Conservation (phyloP, 2,329 filamentous ascomycete genomes). For the Trichoderma sp. region DNA sequence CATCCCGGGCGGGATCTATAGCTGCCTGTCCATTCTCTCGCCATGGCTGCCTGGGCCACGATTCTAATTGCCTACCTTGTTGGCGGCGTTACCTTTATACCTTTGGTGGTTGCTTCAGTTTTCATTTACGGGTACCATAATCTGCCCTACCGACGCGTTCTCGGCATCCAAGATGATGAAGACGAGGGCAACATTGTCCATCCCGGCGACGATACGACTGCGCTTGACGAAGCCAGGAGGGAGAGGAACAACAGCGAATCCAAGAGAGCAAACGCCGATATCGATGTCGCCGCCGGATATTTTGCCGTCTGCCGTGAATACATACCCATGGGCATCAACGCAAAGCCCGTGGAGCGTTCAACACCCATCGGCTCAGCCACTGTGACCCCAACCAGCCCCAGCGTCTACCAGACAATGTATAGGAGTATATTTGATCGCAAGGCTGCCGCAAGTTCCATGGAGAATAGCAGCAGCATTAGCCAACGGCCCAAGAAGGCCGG, state of each 20-base stretch:
- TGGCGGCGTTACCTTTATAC: slow-evolving; percentile 84
- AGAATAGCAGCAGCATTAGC: slow-evolving; percentile 48
- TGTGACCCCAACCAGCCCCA: slow-evolving; percentile 77
- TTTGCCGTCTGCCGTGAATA: slow-evolving; percentile 96
- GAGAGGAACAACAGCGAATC: slow-evolving; percentile 49
- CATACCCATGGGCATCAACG: slow-evolving; percentile 85
- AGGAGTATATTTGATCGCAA: slow-evolving; percentile 90
- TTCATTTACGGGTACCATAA: slow-evolving; percentile 67
- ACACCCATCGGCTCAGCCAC: slow-evolving; percentile 74
- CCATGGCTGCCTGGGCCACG: slow-evolving; percentile 48
- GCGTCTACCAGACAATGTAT: slow-evolving; percentile 98
- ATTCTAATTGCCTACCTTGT: slow-evolving; percentile 77
- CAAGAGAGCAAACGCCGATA: slow-evolving; percentile 59
- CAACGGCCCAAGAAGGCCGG: slow-evolving; percentile 63
- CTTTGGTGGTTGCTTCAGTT: slow-evolving; percentile 60
- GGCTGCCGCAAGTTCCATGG: slow-evolving; percentile 44
- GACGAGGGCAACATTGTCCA: slow-evolving; percentile 46
- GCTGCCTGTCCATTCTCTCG: background rate
- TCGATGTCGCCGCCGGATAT: slow-evolving; percentile 83
- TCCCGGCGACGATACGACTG: slow-evolving; percentile 61
- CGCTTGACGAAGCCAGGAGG: slow-evolving; percentile 60
- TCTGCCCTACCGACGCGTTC: slow-evolving; percentile 54
- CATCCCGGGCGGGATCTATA: background rate
- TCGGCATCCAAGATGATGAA: slow-evolving; percentile 29
- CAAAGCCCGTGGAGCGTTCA: slow-evolving; percentile 82